Base-by-base conservation (phyloP, 768 basidiomycete species). In the Tylopilus subfusipes region DNA sequence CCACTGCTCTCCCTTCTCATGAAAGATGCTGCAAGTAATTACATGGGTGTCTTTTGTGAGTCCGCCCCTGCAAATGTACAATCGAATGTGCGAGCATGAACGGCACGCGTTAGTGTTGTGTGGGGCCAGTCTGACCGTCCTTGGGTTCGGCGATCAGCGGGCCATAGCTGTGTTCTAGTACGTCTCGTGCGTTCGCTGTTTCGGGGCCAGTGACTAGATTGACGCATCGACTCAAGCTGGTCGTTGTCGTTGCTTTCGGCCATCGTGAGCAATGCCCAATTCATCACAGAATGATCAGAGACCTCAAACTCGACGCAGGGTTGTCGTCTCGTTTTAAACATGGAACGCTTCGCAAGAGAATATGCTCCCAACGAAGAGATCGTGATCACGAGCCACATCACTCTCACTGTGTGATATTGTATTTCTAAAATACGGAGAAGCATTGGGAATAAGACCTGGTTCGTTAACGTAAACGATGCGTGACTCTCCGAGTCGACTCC, bases 11-110 rank as follows among this genome's bases (percentile, higher is more conserved):
- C 68, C 3, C 57, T 80, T 39, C 65, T 80, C 16, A 67, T 76
- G 60, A 72, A 73, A n/a, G 79, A 81, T 61, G 74, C 79, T 8
- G 72, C 74, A 3, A 73, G 75, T 68, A 74, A 76, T 2, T 79
- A 76, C 61, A 42, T 75, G 30, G 43, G 74, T 4, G 55, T 78
- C 10, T 75, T 77, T 53, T 50, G 79, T 79, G 51, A 58, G 57
- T 57, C 36, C 39, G 21, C 39, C n/a, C 22, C 24, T 21, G 9
- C 8, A 30, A 25, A n/a, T 10, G 11, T 25, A 34, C 22, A 9
- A 11, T 25, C 45, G 18, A 18, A 21, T 18, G 4, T 12, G 21
- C 44, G 21, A 39, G 42, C 42, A 50, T 14, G 13, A 13, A 2
- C 18, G 5, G 2, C 30, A 18, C 24, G 0, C 4, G 24, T 14